phyloP scores from a whole-genome alignment of 805 yeast species.

The Metschnikowia koreensis region DNA sequence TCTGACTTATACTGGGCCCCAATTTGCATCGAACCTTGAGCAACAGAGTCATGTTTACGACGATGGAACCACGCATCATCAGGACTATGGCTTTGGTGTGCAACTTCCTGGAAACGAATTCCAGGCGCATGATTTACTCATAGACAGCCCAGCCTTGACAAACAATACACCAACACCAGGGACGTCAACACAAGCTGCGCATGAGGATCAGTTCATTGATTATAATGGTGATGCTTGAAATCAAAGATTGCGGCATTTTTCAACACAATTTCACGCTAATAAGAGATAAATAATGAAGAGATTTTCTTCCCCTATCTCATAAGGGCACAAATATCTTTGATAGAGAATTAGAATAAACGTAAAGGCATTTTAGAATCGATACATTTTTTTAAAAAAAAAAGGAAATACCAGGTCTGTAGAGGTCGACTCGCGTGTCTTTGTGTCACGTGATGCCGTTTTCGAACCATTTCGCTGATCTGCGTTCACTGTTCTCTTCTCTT shows the following conservation, averaged over 20 bases:
- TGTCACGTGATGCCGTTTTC: neutral
- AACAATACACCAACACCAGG: slow-evolving; percentile 14
- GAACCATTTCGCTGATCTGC: neutral
- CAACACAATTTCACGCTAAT: too few relatives aligned
- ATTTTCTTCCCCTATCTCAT: too few relatives aligned
- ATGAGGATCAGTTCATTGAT: slow-evolving; percentile 27
- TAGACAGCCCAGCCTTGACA: slow-evolving; percentile 15
- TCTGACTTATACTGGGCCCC: slow-evolving; percentile 4
- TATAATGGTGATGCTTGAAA: slow-evolving; percentile 19
- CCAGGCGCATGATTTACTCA: slow-evolving; percentile 13
- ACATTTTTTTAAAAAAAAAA: neutral
- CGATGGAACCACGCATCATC: slow-evolving; percentile 6
- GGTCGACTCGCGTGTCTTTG: neutral
- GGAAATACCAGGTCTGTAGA: neutral
- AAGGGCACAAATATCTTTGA: neutral
- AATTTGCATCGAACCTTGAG: neutral
- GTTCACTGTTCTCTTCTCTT: neutral
- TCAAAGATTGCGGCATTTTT: neutral
- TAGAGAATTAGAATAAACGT: neutral
- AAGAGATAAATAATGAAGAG: too few relatives aligned
- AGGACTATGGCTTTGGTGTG: slow-evolving; percentile 13
- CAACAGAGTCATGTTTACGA: slow-evolving; percentile 3
- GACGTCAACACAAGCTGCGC: slow-evolving; percentile 11
- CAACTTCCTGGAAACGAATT: slow-evolving; percentile 8
- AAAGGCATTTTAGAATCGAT: neutral